Percentiles rank a stretch among this genome's conserved stretches.
Evolutionary conservation across 2,329 filamentous ascomycete species (phyloP).

Genomic region (Hymenoscyphus infarciens): DNA sequence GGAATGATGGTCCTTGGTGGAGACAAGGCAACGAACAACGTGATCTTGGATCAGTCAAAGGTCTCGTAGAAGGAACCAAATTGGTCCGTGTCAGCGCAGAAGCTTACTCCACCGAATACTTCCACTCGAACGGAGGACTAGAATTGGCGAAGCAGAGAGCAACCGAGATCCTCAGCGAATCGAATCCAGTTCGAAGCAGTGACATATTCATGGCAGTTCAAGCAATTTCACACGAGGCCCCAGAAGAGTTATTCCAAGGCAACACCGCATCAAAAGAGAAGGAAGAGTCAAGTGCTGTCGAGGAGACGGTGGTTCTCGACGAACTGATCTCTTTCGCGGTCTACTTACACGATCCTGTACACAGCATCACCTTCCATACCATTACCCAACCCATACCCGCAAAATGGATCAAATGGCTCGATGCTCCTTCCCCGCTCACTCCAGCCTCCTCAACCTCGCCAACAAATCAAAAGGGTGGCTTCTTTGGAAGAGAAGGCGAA

Average conservation of each 20-base stretch:
- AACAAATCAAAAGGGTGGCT: slow-evolving; percentile 27
- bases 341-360: slow-evolving; percentile 82
- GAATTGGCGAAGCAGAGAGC: slow-evolving; percentile 77
- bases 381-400: slow-evolving; percentile 79
- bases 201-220: slow-evolving; percentile 97
- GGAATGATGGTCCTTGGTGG: slow-evolving; percentile 98
- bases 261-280: slow-evolving; percentile 46
- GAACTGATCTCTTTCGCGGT: slow-evolving; percentile 70
- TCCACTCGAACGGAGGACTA: slow-evolving; percentile 71
- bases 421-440: slow-evolving; percentile 61
- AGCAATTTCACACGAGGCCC: slow-evolving; percentile 65
- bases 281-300: slow-evolving; percentile 49
- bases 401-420: slow-evolving; percentile 88
- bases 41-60: slow-evolving; percentile 75
- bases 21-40: slow-evolving; percentile 65
- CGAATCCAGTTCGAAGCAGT: slow-evolving; percentile 85
- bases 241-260: slow-evolving; percentile 65
- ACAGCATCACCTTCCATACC: slow-evolving; percentile 81
- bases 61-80: slow-evolving; percentile 83
- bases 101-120: slow-evolving; percentile 82
- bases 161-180: slow-evolving; percentile 73
- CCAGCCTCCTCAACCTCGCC: slow-evolving; percentile 40
- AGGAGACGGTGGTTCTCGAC: slow-evolving; percentile 50
- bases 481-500: slow-evolving; percentile 45
- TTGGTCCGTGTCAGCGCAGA: slow-evolving; percentile 87